Evolutionary conservation across 768 basidiomycete species (phyloP), one percentile per base, ranked within the genome.

Genomic region (Lactifluus echinatus): DNA sequence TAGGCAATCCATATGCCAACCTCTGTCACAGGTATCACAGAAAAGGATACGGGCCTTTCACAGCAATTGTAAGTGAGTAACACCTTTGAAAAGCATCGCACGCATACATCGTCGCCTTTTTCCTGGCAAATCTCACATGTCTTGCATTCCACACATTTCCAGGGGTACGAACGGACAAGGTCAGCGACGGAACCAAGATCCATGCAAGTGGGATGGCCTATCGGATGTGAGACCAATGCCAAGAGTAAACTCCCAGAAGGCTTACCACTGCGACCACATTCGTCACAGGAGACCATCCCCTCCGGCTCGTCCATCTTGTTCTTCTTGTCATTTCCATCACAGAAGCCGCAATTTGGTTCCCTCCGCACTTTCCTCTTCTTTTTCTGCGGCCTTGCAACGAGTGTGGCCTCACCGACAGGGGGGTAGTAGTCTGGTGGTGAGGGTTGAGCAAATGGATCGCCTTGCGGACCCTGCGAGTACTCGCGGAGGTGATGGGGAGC

Each of bases 1-100:
- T 55, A 93, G 76, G 69, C 89, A 93, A 62, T 84, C 80, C 77
- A 84, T 82, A 70, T 93, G 90, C 87, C 88, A 92, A 34, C 89
- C 92, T 79, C 92, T 78, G 75, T 98, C 95, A 70, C 95, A 98
- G 55, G 76, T 81, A 76, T 98, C 95, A 69, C 95, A 98, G 64
- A 97, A 87, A 52, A 98, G 70, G 61, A 96, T 84, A 51, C 81
- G 79, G 52, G 79, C 82, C 89, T 94, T 66, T 53, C 28, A 28
- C 46, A 33, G 50, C 10, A 24, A 43, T 12, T 50, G 71, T 61
- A 70, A 66, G 52, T n/a, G 57, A 31, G 29, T 26, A 36, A 28
- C 61, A 56, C 36, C 59, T 55, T 39, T 63, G 46, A 54, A 55
- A 53, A 33, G 33, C 60, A 50, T 51, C 26, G 40, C 19, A 29